These are phyloP conservation scores for Termitomyces sp. DNA, from an alignment of 768 basidiomycete species.

Conservation along the genomic window DNA sequence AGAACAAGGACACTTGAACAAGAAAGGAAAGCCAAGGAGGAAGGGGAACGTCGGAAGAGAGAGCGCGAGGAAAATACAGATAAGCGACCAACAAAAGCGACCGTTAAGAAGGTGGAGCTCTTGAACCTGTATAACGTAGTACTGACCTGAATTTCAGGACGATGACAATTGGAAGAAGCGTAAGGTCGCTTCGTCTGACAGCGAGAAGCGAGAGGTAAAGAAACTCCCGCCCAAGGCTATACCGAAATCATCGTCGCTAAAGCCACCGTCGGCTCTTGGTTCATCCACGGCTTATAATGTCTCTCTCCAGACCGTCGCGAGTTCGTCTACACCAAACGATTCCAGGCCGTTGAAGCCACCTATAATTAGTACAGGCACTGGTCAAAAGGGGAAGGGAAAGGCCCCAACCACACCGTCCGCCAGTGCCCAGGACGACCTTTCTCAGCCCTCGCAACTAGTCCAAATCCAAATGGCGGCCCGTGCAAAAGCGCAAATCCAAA, in stretches of 20 bases:
- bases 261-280: constrained; percentile 34
- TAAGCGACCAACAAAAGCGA: constrained; percentile 57
- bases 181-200: constrained; percentile 50
- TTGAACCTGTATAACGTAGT: background rate
- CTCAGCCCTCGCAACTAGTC: constrained; percentile 61
- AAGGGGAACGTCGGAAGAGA: constrained; percentile 74
- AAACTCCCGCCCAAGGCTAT: constrained; percentile 56
- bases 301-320: constrained; percentile 28
- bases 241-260: constrained; percentile 41
- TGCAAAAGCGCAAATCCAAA: constrained; percentile 64
- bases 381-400: constrained; percentile 51
- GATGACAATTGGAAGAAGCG: constrained; percentile 76
- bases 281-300: constrained; percentile 41
- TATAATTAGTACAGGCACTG: constrained; percentile 12
- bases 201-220: constrained; percentile 59
- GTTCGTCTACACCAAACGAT: constrained; percentile 32
- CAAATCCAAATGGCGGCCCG: constrained; percentile 73
- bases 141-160: constrained; percentile 39
- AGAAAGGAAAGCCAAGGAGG: constrained; percentile 71
- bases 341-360: constrained; percentile 32
- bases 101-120: constrained; percentile 54
- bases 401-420: constrained; percentile 27
- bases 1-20: constrained; percentile 60
- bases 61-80: constrained; percentile 78
- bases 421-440: constrained; percentile 46